phyloP scores from a whole-genome alignment of 805 yeast genomes.

The Candida stauntonica region DNA sequence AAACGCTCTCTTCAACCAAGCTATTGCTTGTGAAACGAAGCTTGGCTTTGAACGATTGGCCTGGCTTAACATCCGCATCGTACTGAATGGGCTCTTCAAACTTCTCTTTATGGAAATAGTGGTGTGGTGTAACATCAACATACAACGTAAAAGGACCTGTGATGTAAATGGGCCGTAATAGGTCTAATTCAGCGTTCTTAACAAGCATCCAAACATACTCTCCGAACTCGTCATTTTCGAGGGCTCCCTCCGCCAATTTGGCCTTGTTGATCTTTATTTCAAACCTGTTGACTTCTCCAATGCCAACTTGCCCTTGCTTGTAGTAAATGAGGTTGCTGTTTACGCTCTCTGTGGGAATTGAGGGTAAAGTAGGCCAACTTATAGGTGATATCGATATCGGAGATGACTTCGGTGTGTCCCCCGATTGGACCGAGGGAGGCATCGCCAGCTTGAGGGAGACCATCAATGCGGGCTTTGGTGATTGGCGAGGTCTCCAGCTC shows the following conservation, averaged over 20 bases:
- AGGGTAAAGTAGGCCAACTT: constrained; percentile 1
- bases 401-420: not conserved
- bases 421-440: not conserved
- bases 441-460: not conserved
- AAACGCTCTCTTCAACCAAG: constrained; percentile 27
- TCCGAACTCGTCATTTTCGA: constrained; percentile 13
- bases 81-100: constrained; percentile 40
- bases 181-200: constrained; percentile 65
- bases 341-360: constrained; percentile 1
- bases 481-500: too few relatives aligned
- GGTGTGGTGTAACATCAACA: constrained; percentile 70
- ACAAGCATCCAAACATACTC: constrained; percentile 45
- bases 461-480: too few relatives aligned
- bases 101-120: constrained; percentile 49
- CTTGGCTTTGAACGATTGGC: constrained; percentile 57
- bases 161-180: constrained; percentile 76
- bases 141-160: constrained; percentile 89
- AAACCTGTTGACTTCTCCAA: constrained; percentile 23
- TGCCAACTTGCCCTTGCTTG: constrained; percentile 12
- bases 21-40: constrained; percentile 47
- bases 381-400: constrained; percentile 1
- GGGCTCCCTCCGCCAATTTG: not conserved
- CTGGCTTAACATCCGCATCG: constrained; percentile 61
- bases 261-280: constrained; percentile 3
- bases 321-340: constrained; percentile 12